Evolutionary conservation across 495 filamentous ascomycete species (phyloP).

Genomic region (Endocarpon pusillum): DNA sequence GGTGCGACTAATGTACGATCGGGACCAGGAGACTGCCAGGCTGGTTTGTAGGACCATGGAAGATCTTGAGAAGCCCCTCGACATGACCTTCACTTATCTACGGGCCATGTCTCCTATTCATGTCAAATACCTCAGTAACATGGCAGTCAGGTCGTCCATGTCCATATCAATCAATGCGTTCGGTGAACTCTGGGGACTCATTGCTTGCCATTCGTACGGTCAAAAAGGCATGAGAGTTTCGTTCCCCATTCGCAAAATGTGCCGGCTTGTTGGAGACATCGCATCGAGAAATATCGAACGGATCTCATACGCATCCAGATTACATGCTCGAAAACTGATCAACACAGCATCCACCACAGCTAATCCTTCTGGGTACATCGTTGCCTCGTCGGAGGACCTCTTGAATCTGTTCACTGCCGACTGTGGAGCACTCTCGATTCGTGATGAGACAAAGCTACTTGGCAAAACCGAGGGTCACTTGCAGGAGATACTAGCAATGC

Average conservation of each 20-base stretch:
- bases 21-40: slow-evolving; percentile 53
- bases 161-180: slow-evolving; percentile 85
- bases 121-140: slow-evolving; percentile 77
- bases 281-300: slow-evolving; percentile 81
- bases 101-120: slow-evolving; percentile 86
- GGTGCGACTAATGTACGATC: slow-evolving; percentile 61
- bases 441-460: slow-evolving; percentile 74
- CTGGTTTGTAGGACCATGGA: slow-evolving; percentile 64
- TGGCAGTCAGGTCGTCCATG: slow-evolving; percentile 84
- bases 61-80: slow-evolving; percentile 62
- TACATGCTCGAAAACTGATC: slow-evolving; percentile 69
- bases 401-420: slow-evolving; percentile 78
- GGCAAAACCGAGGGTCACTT: slow-evolving; percentile 49
- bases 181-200: slow-evolving; percentile 73
- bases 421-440: slow-evolving; percentile 71
- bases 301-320: slow-evolving; percentile 66
- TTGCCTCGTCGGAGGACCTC: slow-evolving; percentile 78
- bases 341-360: slow-evolving; percentile 61
- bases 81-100: slow-evolving; percentile 73
- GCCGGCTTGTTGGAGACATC: slow-evolving; percentile 73
- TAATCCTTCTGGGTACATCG: slow-evolving; percentile 83
- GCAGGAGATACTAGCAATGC: slow-evolving; percentile 70
- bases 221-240: slow-evolving; percentile 68
- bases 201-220: slow-evolving; percentile 76
- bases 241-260: slow-evolving; percentile 88